A percentile compares a stretch with the other conserved stretches of the same genome.
Conservation (phyloP, 1,139 yeast species). For the Arxiozyma slooffiae region DNA sequence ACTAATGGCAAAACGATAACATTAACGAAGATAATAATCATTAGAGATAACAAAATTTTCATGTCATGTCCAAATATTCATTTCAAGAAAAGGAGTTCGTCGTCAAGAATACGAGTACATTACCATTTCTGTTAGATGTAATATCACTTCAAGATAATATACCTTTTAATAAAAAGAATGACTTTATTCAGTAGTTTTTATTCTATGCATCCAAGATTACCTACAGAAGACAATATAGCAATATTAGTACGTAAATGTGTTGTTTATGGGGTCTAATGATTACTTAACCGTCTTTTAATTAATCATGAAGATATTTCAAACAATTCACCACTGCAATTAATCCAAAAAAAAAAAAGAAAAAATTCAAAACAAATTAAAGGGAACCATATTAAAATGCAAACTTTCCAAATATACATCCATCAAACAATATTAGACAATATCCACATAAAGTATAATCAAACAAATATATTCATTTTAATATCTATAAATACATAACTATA, state of each 20-base stretch:
- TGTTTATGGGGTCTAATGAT: background rate
- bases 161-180: constrained; percentile 8
- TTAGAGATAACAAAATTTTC: constrained; percentile 7
- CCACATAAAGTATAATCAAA: background rate
- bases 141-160: constrained; percentile 14
- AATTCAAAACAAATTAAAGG: background rate
- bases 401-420: background rate
- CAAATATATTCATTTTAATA: background rate
- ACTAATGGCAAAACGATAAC: constrained; percentile 1
- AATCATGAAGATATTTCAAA: background rate
- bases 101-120: constrained; percentile 16
- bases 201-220: constrained; percentile 7
- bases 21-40: background rate
- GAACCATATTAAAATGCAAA: background rate
- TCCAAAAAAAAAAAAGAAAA: no score
- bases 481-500: background rate
- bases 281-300: background rate
- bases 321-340: background rate
- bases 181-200: constrained; percentile 10
- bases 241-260: constrained; percentile 7
- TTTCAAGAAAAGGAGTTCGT: constrained; percentile 15
- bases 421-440: background rate
- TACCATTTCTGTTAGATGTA: constrained; percentile 21
- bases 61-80: constrained; percentile 11
- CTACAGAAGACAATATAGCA: constrained; percentile 11